Base-by-base conservation (phyloP, 352 stramenopile genomes). In the Phytopythium montanum region DNA sequence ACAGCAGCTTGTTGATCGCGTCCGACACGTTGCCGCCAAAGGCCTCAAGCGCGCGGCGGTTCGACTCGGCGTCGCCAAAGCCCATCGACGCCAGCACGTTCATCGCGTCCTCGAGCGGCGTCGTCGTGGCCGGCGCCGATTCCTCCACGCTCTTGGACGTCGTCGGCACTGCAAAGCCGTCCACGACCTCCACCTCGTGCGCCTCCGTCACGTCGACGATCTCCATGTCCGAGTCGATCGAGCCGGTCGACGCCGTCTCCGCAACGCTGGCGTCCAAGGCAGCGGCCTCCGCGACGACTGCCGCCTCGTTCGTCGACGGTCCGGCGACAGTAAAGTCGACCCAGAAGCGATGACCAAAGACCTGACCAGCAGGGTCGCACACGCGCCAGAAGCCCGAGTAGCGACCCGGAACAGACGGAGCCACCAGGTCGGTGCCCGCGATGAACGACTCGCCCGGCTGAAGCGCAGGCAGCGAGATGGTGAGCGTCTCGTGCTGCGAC, bases 311-410 rank as follows among this genome's bases (percentile, higher is more conserved):
- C 7, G 29, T 49, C 10, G 18, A n/a, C 16, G 49, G 38, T 23
- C 36, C 58, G 38, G 38, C 55, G 49, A 93, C 80, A 3, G 76
- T 77, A 42, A 96, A 71, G 56, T 95, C 85, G 29, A 94, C 73
- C 87, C 87, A 96, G 62, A 96, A 85, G 2, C 85, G 82, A 55
- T 96, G 84, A 0, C 87, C 87, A 59, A 96, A 96, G 56, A 75
- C 81, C 6, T 67, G 73, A 39, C 73, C 78, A 2, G 81, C 71
- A 0, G 79, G 70, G 28, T 79, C 85, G 49, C 75, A 84, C 28
- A 96, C 68, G 39, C 86, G 85, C 82, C 87, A 96, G 70, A 92
- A 95, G 56, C 81, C 79, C 2, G 85, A 80, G 73, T 94, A 95
- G 25, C 85, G 82, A n/a, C 82, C 76, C 44, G 71, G 59, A 9